Evolutionary conservation across 2,329 filamentous ascomycete genomes (phyloP).

Genomic region (Ophiostoma sp.): DNA sequence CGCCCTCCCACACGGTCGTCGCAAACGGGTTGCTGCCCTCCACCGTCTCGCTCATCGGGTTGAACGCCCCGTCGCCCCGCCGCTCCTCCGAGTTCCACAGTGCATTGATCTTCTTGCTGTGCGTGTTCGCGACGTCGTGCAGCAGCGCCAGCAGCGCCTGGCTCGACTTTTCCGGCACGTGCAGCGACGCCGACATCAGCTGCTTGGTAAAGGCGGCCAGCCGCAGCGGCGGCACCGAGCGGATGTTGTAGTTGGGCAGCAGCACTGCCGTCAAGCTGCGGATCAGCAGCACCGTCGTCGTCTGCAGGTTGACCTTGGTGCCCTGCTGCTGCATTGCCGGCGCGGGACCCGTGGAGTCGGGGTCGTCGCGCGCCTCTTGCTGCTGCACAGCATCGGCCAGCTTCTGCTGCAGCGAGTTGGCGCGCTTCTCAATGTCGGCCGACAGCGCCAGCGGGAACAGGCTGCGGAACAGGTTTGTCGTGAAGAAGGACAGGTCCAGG

Average conservation of each 20-base stretch:
- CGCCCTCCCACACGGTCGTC: slow-evolving; percentile 87
- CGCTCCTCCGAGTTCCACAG: slow-evolving; percentile 94
- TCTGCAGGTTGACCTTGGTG: slow-evolving; percentile 83
- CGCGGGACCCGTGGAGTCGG: background rate
- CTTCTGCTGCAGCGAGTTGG: slow-evolving; percentile 64
- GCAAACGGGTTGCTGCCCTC: slow-evolving; percentile 89
- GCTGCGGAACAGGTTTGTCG: slow-evolving; percentile 83
- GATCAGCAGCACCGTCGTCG: slow-evolving; percentile 85
- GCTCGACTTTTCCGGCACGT: slow-evolving; percentile 83
- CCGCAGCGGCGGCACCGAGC: slow-evolving; percentile 71
- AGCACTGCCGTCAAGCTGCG: slow-evolving; percentile 79
- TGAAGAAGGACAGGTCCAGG: slow-evolving; percentile 92
- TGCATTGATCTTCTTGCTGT: slow-evolving; percentile 74
- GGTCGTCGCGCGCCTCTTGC: slow-evolving; percentile 24
- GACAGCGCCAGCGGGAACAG: slow-evolving; percentile 73
- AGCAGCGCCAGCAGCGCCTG: slow-evolving; percentile 74
- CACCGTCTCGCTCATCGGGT: slow-evolving; percentile 64
- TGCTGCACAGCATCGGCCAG: slow-evolving; percentile 48
- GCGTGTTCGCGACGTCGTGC: slow-evolving; percentile 70
- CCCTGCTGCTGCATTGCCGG: slow-evolving; percentile 34
- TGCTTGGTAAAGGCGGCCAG: slow-evolving; percentile 94
- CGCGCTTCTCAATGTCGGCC: slow-evolving; percentile 77
- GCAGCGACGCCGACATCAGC: slow-evolving; percentile 72
- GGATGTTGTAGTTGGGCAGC: slow-evolving; percentile 66
- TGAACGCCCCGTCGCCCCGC: slow-evolving; percentile 82